Evolutionary conservation across 2,329 filamentous ascomycete genomes (phyloP), one percentile per base, ranked within the genome.

Genomic region (Fusarium sp.): DNA sequence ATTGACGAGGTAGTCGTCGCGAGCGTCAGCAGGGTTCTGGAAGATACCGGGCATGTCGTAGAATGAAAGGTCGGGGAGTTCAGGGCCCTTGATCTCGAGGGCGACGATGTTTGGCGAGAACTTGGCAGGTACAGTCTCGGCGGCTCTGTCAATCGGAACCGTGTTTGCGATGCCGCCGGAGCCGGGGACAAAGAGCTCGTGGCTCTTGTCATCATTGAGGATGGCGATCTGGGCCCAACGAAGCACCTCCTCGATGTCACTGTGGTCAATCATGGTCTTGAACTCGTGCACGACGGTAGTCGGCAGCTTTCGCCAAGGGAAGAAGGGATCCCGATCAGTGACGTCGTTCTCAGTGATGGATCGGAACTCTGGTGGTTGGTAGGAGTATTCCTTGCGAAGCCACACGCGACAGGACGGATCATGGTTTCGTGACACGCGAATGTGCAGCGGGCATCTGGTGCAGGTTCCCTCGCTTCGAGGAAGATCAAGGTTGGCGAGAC

Each of bases 11-110:
- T 93, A 93, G 11, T 88, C 85, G 17, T 95, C 91, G 4, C 89
- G 85, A 9, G 88, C 88, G 9, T 90, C 86, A 2, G 90, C 89
- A 0, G 92, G 88, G 9, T 92, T 92, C 22, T 91, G 90, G 70
- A 97, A 96, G 0, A 97, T 90, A 0, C 95, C 95, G 0, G 95
- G 95, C 1, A 98, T 86, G 69, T 98, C 95, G 69, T 94, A 96
- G 75, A 98, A 97, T 0, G 92, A 94, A 0, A 98, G 80, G 7
- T 94, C 91, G 0, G 94, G 92, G 0, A 96, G 86, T 0, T 86
- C 87, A 0, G 93, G 92, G 0, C 92, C 92, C 0, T 90, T 90
- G 29, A 98, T 94, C 61, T 94, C 89, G 0, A 98, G 84, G 0
- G 91, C 88, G 0, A 98, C 91, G 0, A 95, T 87, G 72, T 98